Base-by-base conservation (phyloP, 768 basidiomycete species). In the Hydnum rufescens region DNA sequence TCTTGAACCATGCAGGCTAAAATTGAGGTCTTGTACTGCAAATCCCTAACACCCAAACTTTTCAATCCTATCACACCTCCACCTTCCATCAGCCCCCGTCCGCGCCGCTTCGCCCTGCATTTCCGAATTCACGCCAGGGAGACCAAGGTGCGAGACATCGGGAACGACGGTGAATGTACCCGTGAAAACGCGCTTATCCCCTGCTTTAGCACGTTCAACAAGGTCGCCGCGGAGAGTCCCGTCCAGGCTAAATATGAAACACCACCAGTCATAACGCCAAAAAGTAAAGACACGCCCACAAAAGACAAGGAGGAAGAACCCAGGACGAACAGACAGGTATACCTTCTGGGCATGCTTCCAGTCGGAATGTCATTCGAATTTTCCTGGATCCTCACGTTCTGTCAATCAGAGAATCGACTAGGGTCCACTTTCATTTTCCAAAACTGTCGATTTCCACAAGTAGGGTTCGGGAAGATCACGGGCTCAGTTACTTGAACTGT, bases 401-500 rank as follows among this genome's bases (percentile, higher is more conserved):
- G 95, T 93, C 95, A 97, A 63, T 99, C 95, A 0, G 88, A 85
- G 63, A 99, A 99, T 64, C 88, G 92, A 28, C 87, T 92, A 51
- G 81, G 80, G 63, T 97, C 93, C 54, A 97, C 88, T 62, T 92
- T 86, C 39, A 99, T 75, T 61, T 89, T 80, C 92, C 92, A 99
- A 30, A 76, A 82, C 18, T 68, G 66, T 29, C 90, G 77, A 64
- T 97, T 97, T 29, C 85, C 82, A 61, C 95, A 99, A 1, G 83
- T 84, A n/a, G 83, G 80, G 61, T 99, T 99, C 18, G 87, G 95
- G 63, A 95, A 99, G 42, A 96, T 69, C 50, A 77, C 77, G 6
- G 95, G 95, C 88, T 97, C 95, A 19, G 95, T 99, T 96, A 97
- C 64, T 96, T 99, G 75, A 99, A 99, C 63, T 99, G 95, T 63